A percentile compares a stretch with the other conserved stretches of the same genome.
Conservation (phyloP, 1,284 basidiomycete species). For the Pisolithus thermaeus region DNA sequence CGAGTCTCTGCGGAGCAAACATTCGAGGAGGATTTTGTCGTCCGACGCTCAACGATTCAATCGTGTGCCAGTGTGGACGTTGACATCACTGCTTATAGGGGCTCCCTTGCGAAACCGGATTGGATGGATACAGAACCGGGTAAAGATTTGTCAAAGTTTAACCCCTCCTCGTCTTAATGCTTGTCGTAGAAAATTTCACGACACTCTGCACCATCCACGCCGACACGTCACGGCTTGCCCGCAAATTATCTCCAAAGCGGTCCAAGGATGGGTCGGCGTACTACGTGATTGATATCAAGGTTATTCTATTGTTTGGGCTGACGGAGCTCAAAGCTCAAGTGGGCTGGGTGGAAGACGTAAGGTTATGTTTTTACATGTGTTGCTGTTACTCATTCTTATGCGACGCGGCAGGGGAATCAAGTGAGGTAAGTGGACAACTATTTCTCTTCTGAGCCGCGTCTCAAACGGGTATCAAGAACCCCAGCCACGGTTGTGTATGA, state of each 20-base stretch:
- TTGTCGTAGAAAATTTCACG: conserved; percentile 32
- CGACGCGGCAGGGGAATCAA: conserved; percentile 17
- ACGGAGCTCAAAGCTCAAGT: conserved; percentile 43
- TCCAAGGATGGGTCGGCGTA: conserved; percentile 22
- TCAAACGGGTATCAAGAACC: conserved; percentile 17
- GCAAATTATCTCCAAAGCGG: conserved; percentile 12
- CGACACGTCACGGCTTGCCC: conserved; percentile 29
- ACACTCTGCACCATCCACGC: conserved; percentile 34
- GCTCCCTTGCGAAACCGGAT: conserved; percentile 12
- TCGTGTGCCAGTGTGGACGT: conserved; percentile 20
- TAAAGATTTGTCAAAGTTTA: conserved; percentile 1
- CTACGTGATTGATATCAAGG: conserved; percentile 31
- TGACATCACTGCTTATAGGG: conserved; percentile 24
- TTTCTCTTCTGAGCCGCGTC: not conserved
- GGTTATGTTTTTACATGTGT: conserved; percentile 2
- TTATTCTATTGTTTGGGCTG: conserved; percentile 40
- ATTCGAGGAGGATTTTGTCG: conserved; percentile 22
- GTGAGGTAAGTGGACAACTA: conserved; percentile 23
- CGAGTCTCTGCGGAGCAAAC: conserved; percentile 30
- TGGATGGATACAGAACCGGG: conserved; percentile 24
- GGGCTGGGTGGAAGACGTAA: conserved; percentile 39
- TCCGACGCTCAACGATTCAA: conserved; percentile 19
- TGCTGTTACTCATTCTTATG: conserved; percentile 5
- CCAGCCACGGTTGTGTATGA: conserved; percentile 38
- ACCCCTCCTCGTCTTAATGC: not conserved